A percentile compares a stretch with the other conserved stretches of the same genome.
phyloP scores from a whole-genome alignment of 306 rosid species.

The Gleditsia sinensis region DNA sequence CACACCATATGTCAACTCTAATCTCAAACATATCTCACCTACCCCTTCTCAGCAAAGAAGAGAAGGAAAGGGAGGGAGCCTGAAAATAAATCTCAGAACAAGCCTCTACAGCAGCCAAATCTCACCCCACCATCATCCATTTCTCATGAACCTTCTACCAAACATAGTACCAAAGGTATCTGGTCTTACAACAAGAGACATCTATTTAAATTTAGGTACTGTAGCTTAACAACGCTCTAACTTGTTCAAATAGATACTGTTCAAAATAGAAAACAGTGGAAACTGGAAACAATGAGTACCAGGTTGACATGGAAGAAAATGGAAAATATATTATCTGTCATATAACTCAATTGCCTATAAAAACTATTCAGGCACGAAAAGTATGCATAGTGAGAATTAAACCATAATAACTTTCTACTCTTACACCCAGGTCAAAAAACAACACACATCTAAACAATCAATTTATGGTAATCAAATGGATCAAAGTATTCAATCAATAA shows the following conservation, averaged over 20 bases:
- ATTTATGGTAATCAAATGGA: too few species aligned
- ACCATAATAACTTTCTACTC: background rate
- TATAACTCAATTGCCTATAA: slow-evolving; percentile 16
- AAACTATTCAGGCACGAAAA: background rate
- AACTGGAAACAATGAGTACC: slow-evolving; percentile 3
- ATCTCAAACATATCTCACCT: slow-evolving; percentile 35
- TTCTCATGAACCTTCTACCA: background rate
- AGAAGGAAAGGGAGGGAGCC: slow-evolving; percentile 29
- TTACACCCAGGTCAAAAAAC: slow-evolving; percentile 9
- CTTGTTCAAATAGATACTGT: background rate
- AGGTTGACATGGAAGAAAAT: slow-evolving; percentile 11
- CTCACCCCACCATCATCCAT: slow-evolving; percentile 25
- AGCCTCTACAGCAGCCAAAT: slow-evolving; percentile 31
- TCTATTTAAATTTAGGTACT: background rate
- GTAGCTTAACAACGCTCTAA: slow-evolving; percentile 10
- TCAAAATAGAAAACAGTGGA: slow-evolving; percentile 11
- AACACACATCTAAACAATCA: slow-evolving; percentile 19
- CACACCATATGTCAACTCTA: slow-evolving; percentile 4
- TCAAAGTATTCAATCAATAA: too few species aligned
- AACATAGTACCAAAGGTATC: slow-evolving; percentile 30
- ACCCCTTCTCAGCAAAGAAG: slow-evolving; percentile 32
- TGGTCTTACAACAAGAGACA: slow-evolving; percentile 27
- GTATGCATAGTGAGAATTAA: background rate
- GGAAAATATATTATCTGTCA: too few species aligned
- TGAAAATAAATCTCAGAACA: slow-evolving; percentile 37